Percentiles rank a stretch among this genome's conserved stretches.
phyloP scores from a whole-genome alignment of 192 early-diverging fungal species.

The Podila epigama region DNA sequence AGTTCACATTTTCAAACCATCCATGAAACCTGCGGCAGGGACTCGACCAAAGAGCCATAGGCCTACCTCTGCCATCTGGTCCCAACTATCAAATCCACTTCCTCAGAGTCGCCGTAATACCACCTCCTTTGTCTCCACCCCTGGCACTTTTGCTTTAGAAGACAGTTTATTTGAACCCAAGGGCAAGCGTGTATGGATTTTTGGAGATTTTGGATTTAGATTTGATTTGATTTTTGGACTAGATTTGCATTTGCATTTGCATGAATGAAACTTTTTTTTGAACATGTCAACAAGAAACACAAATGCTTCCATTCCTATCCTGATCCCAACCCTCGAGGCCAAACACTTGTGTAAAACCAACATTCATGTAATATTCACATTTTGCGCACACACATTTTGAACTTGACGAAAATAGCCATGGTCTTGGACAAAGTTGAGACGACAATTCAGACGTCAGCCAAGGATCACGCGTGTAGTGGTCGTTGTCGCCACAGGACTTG shows the following conservation, averaged over 20 bases:
- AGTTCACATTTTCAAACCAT: not conserved
- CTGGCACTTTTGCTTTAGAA: not conserved
- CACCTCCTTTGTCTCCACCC: not conserved
- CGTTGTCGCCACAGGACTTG: constrained; percentile 7
- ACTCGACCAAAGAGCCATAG: not conserved
- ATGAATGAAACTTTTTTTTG: too few species aligned
- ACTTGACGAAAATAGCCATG: constrained; percentile 16
- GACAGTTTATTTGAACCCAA: not conserved
- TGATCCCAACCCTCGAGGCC: too few species aligned
- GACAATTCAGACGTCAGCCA: constrained; percentile 9
- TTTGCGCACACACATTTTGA: too few species aligned
- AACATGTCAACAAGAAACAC: too few species aligned
- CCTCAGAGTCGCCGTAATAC: not conserved
- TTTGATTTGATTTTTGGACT: too few species aligned
- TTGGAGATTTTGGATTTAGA: too few species aligned
- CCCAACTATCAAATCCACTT: constrained; percentile 8
- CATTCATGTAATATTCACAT: too few species aligned
- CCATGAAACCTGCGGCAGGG: not conserved
- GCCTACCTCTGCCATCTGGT: constrained; percentile 20
- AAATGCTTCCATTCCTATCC: too few species aligned
- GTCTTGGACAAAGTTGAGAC: constrained; percentile 19
- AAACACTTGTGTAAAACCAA: too few species aligned
- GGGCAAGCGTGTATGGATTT: not conserved
- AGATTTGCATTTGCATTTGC: too few species aligned
- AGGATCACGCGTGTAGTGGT: not conserved